Evolutionary conservation across 1,284 basidiomycete species (phyloP).

Genomic region (Trichosporon sp.): DNA sequence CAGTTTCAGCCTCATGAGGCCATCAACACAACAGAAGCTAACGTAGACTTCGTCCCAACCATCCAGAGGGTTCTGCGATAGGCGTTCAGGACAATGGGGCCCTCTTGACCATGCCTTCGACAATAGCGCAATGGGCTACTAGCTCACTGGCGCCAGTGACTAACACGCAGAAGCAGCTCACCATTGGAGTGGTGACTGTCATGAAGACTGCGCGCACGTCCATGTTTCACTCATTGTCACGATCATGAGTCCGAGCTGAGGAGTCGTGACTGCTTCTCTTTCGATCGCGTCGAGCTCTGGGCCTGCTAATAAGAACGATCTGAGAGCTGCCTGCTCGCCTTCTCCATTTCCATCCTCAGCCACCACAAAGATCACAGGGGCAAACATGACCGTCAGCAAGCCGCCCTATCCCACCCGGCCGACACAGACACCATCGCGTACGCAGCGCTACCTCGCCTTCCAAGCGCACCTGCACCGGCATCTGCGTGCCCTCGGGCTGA

Average conservation of each 20-base stretch:
- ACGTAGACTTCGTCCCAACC: neutral
- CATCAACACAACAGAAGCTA: neutral
- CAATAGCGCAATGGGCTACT: no score
- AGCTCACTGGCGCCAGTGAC: neutral
- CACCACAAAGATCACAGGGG: neutral
- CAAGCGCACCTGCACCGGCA: conserved; percentile 13
- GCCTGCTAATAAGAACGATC: neutral
- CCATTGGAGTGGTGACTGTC: neutral
- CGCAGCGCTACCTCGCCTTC: conserved; percentile 16
- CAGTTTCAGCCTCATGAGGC: neutral
- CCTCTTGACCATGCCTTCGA: no score
- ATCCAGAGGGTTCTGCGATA: neutral
- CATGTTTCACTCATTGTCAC: neutral
- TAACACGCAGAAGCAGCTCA: neutral
- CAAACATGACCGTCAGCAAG: neutral
- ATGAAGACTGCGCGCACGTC: neutral
- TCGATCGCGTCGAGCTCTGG: neutral
- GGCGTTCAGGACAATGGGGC: neutral
- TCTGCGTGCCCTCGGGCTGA: neutral
- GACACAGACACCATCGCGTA: neutral
- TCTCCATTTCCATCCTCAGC: neutral
- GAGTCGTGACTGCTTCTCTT: neutral
- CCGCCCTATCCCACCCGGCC: neutral
- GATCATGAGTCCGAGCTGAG: neutral
- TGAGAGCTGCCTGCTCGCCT: neutral